Conservation (phyloP, 495 filamentous ascomycete genomes). For the Penicillium crystallinum region DNA sequence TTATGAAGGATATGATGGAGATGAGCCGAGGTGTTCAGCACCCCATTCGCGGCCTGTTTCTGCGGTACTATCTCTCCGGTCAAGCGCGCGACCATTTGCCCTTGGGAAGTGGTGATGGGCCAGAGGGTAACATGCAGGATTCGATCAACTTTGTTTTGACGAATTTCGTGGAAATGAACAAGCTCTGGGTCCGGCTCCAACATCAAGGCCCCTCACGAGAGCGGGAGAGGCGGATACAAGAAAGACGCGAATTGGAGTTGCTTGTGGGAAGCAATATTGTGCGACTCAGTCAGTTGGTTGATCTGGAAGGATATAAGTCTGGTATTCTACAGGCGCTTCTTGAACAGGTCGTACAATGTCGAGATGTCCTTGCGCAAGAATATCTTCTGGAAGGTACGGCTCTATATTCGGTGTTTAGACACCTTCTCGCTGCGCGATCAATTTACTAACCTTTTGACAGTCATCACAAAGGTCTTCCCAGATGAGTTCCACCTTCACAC, state of each 20-base stretch:
- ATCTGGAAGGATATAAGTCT: constrained; percentile 87
- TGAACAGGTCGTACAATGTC: constrained; percentile 96
- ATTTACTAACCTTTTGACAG: constrained; percentile 40
- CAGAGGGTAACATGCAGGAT: constrained; percentile 93
- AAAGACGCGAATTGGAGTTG: constrained; percentile 89
- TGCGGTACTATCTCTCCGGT: constrained; percentile 91
- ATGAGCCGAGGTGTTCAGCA: constrained; percentile 98
- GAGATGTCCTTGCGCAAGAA: constrained; percentile 94
- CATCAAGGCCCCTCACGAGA: constrained; percentile 97
- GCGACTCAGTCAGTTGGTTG: constrained; percentile 89
- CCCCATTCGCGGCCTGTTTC: constrained; percentile 87
- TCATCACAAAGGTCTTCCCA: constrained; percentile 98
- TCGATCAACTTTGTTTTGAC: constrained; percentile 96
- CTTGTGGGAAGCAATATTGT: constrained; percentile 95
- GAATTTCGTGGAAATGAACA: constrained; percentile 99
- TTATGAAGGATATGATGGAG: constrained; percentile 99
- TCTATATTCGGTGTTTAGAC: not conserved
- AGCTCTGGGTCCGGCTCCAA: constrained; percentile 95
- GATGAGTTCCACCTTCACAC: constrained; percentile 98
- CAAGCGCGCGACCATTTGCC: constrained; percentile 89
- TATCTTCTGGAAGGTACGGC: constrained; percentile 80
- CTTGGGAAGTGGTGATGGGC: constrained; percentile 74
- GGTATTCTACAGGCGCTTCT: constrained; percentile 83
- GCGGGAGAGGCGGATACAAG: constrained; percentile 85
- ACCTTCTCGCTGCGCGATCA: not conserved